These are phyloP conservation scores for Salix arbutifolia DNA, from an alignment of 345 rosid genomes.

Conservation along the genomic window DNA sequence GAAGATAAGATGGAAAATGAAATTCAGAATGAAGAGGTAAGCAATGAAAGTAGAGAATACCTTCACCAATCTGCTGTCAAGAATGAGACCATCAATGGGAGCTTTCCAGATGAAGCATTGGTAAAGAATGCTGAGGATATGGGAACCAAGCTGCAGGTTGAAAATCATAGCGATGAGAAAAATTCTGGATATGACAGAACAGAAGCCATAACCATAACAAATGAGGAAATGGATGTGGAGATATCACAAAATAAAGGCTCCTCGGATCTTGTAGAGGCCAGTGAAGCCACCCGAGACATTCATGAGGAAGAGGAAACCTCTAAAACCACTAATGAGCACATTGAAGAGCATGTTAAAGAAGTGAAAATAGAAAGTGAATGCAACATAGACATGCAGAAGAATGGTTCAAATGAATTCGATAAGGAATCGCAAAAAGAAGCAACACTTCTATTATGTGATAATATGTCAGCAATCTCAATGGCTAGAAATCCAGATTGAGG, in stretches of 20 bases:
- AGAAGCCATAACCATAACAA: conserved; percentile 17
- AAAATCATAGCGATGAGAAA: conserved; percentile 10
- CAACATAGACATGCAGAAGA: too few species aligned
- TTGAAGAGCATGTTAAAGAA: not conserved
- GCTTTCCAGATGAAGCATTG: conserved; percentile 15
- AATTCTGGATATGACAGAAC: conserved; percentile 17
- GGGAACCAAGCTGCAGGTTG: not conserved
- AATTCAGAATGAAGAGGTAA: conserved; percentile 31
- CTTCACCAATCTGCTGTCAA: conserved; percentile 15
- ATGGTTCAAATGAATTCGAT: too few species aligned
- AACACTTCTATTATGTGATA: too few species aligned
- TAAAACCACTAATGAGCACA: not conserved
- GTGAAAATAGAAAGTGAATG: not conserved
- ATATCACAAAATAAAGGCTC: not conserved
- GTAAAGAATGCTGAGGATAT: conserved; percentile 13
- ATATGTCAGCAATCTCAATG: too few species aligned
- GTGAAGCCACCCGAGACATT: not conserved
- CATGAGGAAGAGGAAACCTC: not conserved
- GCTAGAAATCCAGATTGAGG: too few species aligned
- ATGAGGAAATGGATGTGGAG: conserved; percentile 29
- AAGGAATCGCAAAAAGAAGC: too few species aligned
- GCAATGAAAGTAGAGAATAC: conserved; percentile 19
- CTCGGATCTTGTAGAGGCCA: not conserved
- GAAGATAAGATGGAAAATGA: conserved; percentile 13
- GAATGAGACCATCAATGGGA: conserved; percentile 22